These are phyloP conservation scores for Posidonia australis DNA, from an alignment of 106 monocot genomes.

Conservation along the genomic window DNA sequence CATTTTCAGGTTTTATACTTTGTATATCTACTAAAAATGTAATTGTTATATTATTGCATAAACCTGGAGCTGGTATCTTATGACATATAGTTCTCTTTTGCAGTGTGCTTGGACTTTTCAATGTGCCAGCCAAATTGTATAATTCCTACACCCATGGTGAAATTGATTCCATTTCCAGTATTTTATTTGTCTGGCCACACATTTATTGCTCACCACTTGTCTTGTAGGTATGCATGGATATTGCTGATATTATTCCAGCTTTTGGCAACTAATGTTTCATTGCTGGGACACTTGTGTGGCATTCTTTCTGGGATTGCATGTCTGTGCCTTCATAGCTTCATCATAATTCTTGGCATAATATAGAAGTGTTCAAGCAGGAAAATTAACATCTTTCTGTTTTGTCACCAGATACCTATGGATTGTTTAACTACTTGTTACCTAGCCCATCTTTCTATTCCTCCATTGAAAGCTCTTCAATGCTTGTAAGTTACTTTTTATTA, in stretches of 20 bases:
- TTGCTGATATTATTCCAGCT: conserved; percentile 85
- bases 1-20: background rate
- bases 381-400: conserved; percentile 14
- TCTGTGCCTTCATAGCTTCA: conserved; percentile 26
- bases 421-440: conserved; percentile 82
- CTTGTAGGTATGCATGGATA: conserved; percentile 86
- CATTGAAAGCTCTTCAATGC: conserved; percentile 63
- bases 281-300: conserved; percentile 91
- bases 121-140: conserved; percentile 86
- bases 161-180: background rate
- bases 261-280: conserved; percentile 74
- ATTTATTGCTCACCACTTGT: background rate
- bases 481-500: conserved; percentile 44
- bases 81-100: conserved; percentile 11
- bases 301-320: conserved; percentile 99
- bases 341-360: background rate
- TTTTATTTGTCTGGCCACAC: background rate
- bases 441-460: conserved; percentile 70
- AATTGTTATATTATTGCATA: too few relatives aligned
- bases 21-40: too few relatives aligned
- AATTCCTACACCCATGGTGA: conserved; percentile 5
- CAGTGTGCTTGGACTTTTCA: conserved; percentile 99
- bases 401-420: conserved; percentile 62
- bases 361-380: background rate
- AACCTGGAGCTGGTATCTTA: background rate